These are phyloP conservation scores for Acanthamoeba culbertsoni DNA, from an alignment of 208 protist species.

Conservation along the genomic window DNA sequence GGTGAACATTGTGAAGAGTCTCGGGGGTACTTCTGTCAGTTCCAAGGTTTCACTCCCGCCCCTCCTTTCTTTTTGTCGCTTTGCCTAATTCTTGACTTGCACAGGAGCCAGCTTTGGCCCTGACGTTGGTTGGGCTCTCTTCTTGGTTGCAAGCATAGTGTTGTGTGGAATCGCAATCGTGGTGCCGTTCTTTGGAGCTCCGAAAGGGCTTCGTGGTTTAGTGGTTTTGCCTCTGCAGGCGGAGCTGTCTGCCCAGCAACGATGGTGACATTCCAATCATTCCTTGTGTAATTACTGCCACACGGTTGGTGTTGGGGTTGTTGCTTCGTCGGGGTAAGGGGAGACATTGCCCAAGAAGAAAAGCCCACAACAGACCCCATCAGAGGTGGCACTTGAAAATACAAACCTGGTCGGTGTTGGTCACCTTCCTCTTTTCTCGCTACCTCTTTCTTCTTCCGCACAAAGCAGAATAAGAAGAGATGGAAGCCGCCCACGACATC, in stretches of 20 bases:
- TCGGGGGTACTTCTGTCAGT: background rate
- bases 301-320: too few relatives aligned
- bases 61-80: background rate
- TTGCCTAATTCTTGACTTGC: background rate
- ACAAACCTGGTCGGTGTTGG: too few relatives aligned
- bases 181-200: background rate
- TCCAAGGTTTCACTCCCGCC: background rate
- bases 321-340: too few relatives aligned
- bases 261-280: too few relatives aligned
- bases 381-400: too few relatives aligned
- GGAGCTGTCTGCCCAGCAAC: too few relatives aligned
- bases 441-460: too few relatives aligned
- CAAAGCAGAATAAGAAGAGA: background rate
- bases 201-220: background rate
- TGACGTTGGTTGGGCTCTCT: background rate
- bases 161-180: background rate
- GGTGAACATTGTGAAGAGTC: too few relatives aligned
- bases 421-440: too few relatives aligned
- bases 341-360: too few relatives aligned
- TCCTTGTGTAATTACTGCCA: too few relatives aligned
- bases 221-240: background rate
- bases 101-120: background rate
- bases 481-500: background rate
- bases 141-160: background rate
- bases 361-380: too few relatives aligned